A percentile compares a stretch with the other conserved stretches of the same genome.
phyloP scores from a whole-genome alignment of 2,329 filamentous ascomycete genomes.

The Aspergillaceae sp. region DNA sequence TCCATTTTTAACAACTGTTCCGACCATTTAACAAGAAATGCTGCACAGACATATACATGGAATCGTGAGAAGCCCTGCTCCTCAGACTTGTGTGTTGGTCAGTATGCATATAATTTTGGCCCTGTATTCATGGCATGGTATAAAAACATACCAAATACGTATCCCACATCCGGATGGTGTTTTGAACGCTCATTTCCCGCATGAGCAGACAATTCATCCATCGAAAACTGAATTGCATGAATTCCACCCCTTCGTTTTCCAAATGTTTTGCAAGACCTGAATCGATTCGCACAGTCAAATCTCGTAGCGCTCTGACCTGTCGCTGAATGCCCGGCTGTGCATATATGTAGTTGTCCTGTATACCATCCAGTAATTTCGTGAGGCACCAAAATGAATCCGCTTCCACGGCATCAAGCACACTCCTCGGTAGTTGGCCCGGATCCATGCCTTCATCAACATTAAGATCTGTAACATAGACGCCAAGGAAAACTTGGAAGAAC shows the following conservation, averaged over 20 bases:
- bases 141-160: slow-evolving; percentile 71
- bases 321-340: slow-evolving; percentile 94
- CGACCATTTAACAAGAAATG: slow-evolving; percentile 97
- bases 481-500: slow-evolving; percentile 96
- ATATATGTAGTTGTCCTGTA: slow-evolving; percentile 98
- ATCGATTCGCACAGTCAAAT: slow-evolving; percentile 87
- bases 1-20: slow-evolving; percentile 94
- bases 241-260: slow-evolving; percentile 85
- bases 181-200: slow-evolving; percentile 92
- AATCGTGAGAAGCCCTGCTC: slow-evolving; percentile 98
- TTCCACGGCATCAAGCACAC: slow-evolving; percentile 91
- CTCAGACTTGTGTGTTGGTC: slow-evolving; percentile 59
- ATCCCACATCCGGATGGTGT: slow-evolving; percentile 99
- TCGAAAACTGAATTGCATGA: slow-evolving; percentile 97
- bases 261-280: slow-evolving; percentile 75
- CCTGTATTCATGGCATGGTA: not conserved
- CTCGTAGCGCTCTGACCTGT: slow-evolving; percentile 79
- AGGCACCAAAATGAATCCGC: slow-evolving; percentile 98
- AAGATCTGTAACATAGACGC: slow-evolving; percentile 86
- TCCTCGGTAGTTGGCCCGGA: slow-evolving; percentile 80
- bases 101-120: slow-evolving; percentile 4
- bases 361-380: slow-evolving; percentile 94
- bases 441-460: slow-evolving; percentile 95
- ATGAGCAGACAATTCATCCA: slow-evolving; percentile 99
- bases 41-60: slow-evolving; percentile 95